Evolutionary conservation across 257 asterid genomes (phyloP), one percentile per base, ranked within the genome.

Genomic region (Plantago ovata): DNA sequence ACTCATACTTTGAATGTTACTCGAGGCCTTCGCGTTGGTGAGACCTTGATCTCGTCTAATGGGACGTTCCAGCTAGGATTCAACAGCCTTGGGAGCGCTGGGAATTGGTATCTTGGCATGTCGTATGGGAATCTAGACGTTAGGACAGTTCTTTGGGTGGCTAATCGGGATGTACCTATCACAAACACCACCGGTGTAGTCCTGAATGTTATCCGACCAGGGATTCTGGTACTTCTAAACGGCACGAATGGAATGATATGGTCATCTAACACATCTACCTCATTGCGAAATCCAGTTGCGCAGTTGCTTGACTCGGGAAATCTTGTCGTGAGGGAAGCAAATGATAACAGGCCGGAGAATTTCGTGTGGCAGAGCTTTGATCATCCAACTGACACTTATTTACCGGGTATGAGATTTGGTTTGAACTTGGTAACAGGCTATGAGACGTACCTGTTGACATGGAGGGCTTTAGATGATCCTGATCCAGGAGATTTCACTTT

Each of bases 341-440:
- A 42, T 7, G 69, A 72, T 28, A 38, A 38, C 16, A 14, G 54
- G 43, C 76, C 66, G 13, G 83, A 74, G 38, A 61, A 63, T 59
- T 61, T 41, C 16, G 50, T 69, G 0, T 76, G 85, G 85, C 83
- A 80, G 71, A 80, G 92, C 21, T 80, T 83, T 39, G 75, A 81
- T 39, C 59, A 73, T 62, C 87, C 80, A 3, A 44, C 79, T 0
- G 77, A 81, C 19, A 75, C 82, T 0, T 23, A 60, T 33, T 18
- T 81, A 10, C 74, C 84, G 0, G 76, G 76, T 6, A 81, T 74
- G 86, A 56, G 61, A 14, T 23, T 74, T 0, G 86, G 93, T 0
- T 18, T 36, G 54, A 69, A 84, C 49, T 59, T 46, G 6, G 46
- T 10, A 1, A 73, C 80, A 46, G 77, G 80, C 0, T 13, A 13